phyloP scores from a whole-genome alignment of 345 rosid genomes.

The Eutrema japonicum region DNA sequence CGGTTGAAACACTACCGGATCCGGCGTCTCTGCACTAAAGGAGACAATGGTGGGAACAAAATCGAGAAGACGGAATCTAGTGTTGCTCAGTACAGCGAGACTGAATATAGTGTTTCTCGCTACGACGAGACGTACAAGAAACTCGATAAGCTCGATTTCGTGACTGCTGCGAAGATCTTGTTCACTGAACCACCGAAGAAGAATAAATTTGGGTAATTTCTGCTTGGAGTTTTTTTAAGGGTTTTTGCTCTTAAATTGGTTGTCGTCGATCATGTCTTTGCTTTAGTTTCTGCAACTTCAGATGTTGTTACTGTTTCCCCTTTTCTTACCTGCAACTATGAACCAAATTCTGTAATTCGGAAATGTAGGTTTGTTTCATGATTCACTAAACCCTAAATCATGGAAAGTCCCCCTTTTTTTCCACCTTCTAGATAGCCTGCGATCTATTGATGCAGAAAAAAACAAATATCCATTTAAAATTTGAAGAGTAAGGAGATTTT shows the following conservation, averaged over 20 bases:
- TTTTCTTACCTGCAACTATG: not conserved
- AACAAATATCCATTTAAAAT: not conserved
- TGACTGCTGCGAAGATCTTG: slow-evolving; percentile 74
- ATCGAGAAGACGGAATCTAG: slow-evolving; percentile 50
- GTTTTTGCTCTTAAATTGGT: not conserved
- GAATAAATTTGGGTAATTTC: slow-evolving; percentile 75
- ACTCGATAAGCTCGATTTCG: slow-evolving; percentile 79
- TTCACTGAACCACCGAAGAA: slow-evolving; percentile 67
- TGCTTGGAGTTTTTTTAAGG: not conserved
- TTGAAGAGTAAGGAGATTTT: not conserved
- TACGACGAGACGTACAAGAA: slow-evolving; percentile 62
- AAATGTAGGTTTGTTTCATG: not conserved
- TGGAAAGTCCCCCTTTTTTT: not conserved
- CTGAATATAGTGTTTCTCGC: slow-evolving; percentile 52
- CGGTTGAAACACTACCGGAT: slow-evolving; percentile 30
- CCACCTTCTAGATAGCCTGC: not conserved
- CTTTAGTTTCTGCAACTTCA: slow-evolving; percentile 1
- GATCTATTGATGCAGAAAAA: not conserved
- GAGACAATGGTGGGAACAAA: slow-evolving; percentile 38
- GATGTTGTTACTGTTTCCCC: not conserved
- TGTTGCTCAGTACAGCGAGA: slow-evolving; percentile 50
- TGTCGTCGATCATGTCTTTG: slow-evolving; percentile 28
- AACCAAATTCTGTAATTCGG: not conserved
- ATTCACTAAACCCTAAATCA: slow-evolving; percentile 12
- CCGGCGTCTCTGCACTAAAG: slow-evolving; percentile 43